phyloP scores from a whole-genome alignment of 2,329 filamentous ascomycete species.

The Raffaelea ambrosiae region DNA sequence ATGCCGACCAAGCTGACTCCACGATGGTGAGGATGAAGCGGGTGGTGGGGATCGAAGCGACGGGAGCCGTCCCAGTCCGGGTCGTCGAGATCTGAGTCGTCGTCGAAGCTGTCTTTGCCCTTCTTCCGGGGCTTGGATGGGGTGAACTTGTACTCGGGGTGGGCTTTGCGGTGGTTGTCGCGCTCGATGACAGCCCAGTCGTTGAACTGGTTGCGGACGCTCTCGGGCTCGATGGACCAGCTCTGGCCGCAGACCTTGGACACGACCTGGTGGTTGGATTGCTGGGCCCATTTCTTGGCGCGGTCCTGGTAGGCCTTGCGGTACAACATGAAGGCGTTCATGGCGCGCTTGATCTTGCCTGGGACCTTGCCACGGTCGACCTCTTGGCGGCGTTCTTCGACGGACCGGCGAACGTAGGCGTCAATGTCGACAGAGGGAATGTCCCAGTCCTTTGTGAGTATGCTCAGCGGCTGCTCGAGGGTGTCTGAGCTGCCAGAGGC shows the following conservation, averaged over 20 bases:
- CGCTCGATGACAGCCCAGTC: slow-evolving; percentile 72
- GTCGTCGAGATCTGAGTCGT: slow-evolving; percentile 29
- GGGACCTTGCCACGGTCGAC: slow-evolving; percentile 57
- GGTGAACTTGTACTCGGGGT: slow-evolving; percentile 90
- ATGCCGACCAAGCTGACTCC: slow-evolving; percentile 21
- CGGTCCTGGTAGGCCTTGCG: slow-evolving; percentile 85
- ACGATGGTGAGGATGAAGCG: slow-evolving; percentile 17
- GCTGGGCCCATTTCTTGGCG: slow-evolving; percentile 69
- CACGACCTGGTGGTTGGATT: slow-evolving; percentile 91
- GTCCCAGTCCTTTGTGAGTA: slow-evolving; percentile 54
- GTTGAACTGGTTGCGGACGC: slow-evolving; percentile 67
- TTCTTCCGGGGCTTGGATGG: slow-evolving; percentile 59
- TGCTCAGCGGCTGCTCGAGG: slow-evolving; percentile 60
- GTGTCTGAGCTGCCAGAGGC: slow-evolving; percentile 11
- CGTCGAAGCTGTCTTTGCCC: slow-evolving; percentile 27
- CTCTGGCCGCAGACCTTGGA: slow-evolving; percentile 80
- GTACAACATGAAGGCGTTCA: slow-evolving; percentile 99
- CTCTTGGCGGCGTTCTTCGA: slow-evolving; percentile 58
- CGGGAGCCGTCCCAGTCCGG: slow-evolving; percentile 29
- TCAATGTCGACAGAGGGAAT: slow-evolving; percentile 71
- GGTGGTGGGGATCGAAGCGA: slow-evolving; percentile 15
- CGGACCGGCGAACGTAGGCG: slow-evolving; percentile 64
- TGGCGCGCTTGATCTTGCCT: slow-evolving; percentile 79
- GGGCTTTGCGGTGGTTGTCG: slow-evolving; percentile 73
- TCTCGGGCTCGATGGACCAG: slow-evolving; percentile 73